Conservation (phyloP, 2,329 filamentous ascomycete species). For the Aspergillus fumigatiaffinis region DNA sequence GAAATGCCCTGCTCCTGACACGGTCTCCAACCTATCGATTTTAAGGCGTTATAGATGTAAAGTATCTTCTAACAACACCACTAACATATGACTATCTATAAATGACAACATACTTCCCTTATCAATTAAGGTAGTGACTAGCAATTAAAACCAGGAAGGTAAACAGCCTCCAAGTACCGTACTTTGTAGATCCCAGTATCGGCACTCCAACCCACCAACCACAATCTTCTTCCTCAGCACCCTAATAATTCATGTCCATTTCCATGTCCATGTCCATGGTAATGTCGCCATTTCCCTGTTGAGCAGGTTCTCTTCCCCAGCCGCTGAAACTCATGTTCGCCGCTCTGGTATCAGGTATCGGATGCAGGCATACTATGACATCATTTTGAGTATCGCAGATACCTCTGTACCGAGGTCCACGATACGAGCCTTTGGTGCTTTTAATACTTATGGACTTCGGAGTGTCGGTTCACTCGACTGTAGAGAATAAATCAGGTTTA, state of each 20-base stretch:
- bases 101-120: neutral
- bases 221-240: neutral
- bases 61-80: neutral
- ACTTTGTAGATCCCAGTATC: neutral
- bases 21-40: neutral
- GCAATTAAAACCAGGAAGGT: too few species aligned
- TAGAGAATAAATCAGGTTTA: too few species aligned
- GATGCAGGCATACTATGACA: neutral
- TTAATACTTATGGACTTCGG: too few species aligned
- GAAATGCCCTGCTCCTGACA: neutral
- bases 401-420: too few species aligned
- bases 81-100: neutral
- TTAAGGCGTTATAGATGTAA: neutral
- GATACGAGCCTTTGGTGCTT: too few species aligned
- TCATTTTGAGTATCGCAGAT: neutral
- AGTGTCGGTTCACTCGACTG: too few species aligned
- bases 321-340: neutral
- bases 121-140: neutral
- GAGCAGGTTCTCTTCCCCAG: neutral
- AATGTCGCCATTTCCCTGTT: neutral
- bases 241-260: too few species aligned
- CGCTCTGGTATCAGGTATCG: too few species aligned
- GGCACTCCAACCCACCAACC: neutral
- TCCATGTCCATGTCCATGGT: neutral
- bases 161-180: neutral